Conservation (phyloP, 345 rosid species). For the Aquilaria yunnanensis region DNA sequence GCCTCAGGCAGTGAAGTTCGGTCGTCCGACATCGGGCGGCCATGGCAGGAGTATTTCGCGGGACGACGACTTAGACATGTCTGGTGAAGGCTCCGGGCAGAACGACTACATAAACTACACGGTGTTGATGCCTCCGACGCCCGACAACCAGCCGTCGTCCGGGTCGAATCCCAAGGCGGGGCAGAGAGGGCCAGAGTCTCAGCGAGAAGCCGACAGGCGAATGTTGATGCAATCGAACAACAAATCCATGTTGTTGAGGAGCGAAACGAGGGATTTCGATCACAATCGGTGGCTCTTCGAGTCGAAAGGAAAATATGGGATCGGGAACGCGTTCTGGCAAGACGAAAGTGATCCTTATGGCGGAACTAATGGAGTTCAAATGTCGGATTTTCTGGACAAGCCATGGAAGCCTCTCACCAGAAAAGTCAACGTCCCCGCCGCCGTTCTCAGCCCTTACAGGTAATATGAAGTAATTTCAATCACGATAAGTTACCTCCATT, state of each 20-base stretch:
- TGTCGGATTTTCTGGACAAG: slow-evolving; percentile 87
- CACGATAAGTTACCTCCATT: no score
- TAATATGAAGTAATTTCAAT: background rate
- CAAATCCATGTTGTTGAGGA: slow-evolving; percentile 78
- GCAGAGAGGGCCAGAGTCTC: slow-evolving; percentile 14
- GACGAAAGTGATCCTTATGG: slow-evolving; percentile 35
- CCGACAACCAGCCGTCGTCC: slow-evolving; percentile 72
- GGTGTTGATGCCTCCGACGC: slow-evolving; percentile 90
- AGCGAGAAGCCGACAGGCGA: slow-evolving; percentile 53
- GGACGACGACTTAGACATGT: slow-evolving; percentile 57
- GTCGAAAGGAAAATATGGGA: slow-evolving; percentile 61
- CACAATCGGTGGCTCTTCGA: slow-evolving; percentile 94
- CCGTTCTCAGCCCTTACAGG: slow-evolving; percentile 85
- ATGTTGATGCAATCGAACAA: slow-evolving; percentile 66
- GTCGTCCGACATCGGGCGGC: slow-evolving; percentile 50
- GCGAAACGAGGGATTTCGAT: slow-evolving; percentile 89
- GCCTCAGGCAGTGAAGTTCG: slow-evolving; percentile 52
- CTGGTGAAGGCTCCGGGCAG: slow-evolving; percentile 54
- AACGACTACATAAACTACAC: slow-evolving; percentile 40
- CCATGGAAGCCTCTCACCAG: slow-evolving; percentile 97
- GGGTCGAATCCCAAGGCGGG: slow-evolving; percentile 26
- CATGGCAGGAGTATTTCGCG: slow-evolving; percentile 52
- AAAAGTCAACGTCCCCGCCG: slow-evolving; percentile 57
- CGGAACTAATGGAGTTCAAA: slow-evolving; percentile 43
- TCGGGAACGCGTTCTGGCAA: slow-evolving; percentile 87